Evolutionary conservation across 1,139 yeast species (phyloP), one percentile per base, ranked within the genome.

Genomic region (Chernovozyma aurita): DNA sequence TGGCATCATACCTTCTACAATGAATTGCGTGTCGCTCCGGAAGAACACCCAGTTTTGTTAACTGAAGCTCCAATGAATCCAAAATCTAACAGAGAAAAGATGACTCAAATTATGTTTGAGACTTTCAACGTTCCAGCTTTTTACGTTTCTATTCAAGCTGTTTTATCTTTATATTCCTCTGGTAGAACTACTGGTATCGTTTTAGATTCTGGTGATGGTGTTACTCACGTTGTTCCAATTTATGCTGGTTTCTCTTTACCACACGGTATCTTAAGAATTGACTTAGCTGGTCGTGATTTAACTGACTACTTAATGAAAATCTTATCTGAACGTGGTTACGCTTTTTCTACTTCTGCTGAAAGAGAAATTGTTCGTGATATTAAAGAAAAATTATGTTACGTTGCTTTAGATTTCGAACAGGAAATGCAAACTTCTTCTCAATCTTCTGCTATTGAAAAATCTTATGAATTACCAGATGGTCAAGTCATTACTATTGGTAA

Each of bases 131-230:
- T 90, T 55, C 98, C 98, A 61, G 98, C 97, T 45, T 88, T 92
- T 77, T 92, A 92, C 82, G 97, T 92, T 53, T 84, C 95, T 57
- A 90, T 92, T 64, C 98, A 92, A 77, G 97, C 98, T 59, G 97
- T 92, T 47, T 81, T 92, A 65, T 90, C 98, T 45, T 79, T 92
- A 65, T 92, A 92, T 78, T 90, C 98, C 44, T 88, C 97, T 51
- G 98, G 98, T 78, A 92, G 97, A 84, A 94, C 97, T 58, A 92
- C 98, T 54, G 98, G 98, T 87, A 90, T 92, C 61, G 98, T 92
- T 52, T 81, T 92, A 66, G 98, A 92, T 76, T 88, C 97, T 49
- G 98, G 98, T 81, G 98, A 92, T 68, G 98, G 98, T 85, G 98
- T 92, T 60, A 88, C 97, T 60, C 98, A 92, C 95, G 97, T 92